Base-by-base conservation (phyloP, 352 stramenopile species). In the Phytopythium cucurbitacearum region DNA sequence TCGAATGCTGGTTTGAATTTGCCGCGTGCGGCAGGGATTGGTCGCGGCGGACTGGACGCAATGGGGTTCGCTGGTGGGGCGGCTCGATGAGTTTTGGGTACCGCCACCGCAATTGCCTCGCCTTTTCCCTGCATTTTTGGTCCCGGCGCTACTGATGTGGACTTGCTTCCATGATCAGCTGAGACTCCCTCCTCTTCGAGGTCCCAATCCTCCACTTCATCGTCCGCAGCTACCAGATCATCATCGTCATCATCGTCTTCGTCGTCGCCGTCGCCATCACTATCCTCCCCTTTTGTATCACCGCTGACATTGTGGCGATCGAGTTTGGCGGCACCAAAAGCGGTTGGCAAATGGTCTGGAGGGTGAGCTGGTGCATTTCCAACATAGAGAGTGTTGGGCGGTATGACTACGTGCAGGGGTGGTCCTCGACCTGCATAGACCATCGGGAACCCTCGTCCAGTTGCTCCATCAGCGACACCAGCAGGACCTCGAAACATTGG, bases 181-280 rank as follows among this genome's bases (percentile, higher is more conserved):
- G 40, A n/a, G 33, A 36, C 42, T 43, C 15, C 40, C 39, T 58
- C 48, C 16, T 70, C 59, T 4, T 42, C 59, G 32, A 76, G 43
- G 60, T 71, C 62, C 67, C 71, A 77, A 32, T 80, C 67, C 7
- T 55, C 62, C 2, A 76, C 72, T 38, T 76, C 64, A 44, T 78
- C 69, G 33, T 78, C 72, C 3, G 65, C 71, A 28, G 60, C 58
- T 3, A 66, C 47, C 5, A 76, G 40, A 40, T 80, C 69, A 33
- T 82, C 66, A 8, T 66, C 60, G 41, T 73, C 67, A 5, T 66
- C 67, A 33, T 60, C 59, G 5, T 55, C 61, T 32, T 62, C 56
- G 48, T 59, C 44, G 32, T 55, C 48, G 28, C 40, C 57, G 35
- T 40, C 58, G 21, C 48, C 50, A 0, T 51, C 45, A 51, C 16